A percentile compares a stretch with the other conserved stretches of the same genome.
Conservation (phyloP, 2,329 filamentous ascomycete genomes). For the Apiospora malaysiana region DNA sequence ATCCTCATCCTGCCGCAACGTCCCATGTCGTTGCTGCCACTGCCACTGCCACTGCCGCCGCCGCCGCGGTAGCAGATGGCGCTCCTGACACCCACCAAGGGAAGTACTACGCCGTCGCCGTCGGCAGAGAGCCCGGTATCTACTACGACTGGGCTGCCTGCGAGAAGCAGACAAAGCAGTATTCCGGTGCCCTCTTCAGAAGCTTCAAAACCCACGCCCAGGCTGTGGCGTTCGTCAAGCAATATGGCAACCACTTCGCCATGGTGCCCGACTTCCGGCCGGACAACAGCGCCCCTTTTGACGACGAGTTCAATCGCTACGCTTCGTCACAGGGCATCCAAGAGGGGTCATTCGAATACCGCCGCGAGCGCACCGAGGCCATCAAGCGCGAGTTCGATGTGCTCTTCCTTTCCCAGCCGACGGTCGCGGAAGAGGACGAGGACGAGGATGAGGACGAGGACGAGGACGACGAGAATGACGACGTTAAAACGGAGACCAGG, state of each 20-base stretch:
- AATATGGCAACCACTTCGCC: slow-evolving; percentile 28
- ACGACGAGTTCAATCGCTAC: slow-evolving; percentile 35
- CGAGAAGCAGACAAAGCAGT: neutral
- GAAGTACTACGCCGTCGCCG: neutral
- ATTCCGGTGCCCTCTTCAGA: neutral
- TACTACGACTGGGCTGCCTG: neutral
- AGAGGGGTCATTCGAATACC: slow-evolving; percentile 26
- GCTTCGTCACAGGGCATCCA: slow-evolving; percentile 34
- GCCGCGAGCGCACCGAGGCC: slow-evolving; percentile 28
- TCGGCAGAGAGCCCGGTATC: neutral
- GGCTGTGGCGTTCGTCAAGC: slow-evolving; percentile 30
- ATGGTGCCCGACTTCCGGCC: slow-evolving; percentile 32
- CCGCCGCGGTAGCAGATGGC: neutral
- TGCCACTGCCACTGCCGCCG: neutral
- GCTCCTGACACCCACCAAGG: neutral
- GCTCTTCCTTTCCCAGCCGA: slow-evolving; percentile 25
- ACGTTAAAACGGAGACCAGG: neutral
- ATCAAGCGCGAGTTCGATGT: slow-evolving; percentile 30
- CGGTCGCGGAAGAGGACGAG: neutral
- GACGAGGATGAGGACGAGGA: neutral
- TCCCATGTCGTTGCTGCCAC: neutral
- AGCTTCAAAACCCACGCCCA: slow-evolving; percentile 23
- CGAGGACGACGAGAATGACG: neutral
- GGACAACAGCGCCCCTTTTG: slow-evolving; percentile 30
- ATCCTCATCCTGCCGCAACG: too few relatives aligned